Percentiles rank a stretch among this genome's conserved stretches.
Evolutionary conservation across 805 yeast species (phyloP).

Genomic region (Tetrapisispora namnaoensis): DNA sequence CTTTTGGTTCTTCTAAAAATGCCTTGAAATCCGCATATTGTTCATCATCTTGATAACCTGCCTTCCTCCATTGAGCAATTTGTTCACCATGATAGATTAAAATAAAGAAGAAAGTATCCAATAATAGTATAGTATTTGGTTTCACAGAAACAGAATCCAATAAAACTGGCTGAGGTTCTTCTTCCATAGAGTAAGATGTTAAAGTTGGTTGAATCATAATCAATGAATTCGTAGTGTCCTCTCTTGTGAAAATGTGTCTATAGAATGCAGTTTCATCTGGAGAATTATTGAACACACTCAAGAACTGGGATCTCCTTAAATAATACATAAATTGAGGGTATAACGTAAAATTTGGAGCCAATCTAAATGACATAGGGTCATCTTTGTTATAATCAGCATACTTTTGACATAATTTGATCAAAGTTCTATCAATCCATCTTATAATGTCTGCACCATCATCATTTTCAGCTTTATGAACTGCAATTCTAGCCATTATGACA

Average conservation of each 20-base stretch:
- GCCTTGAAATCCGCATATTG: conserved; percentile 81
- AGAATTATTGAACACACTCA: conserved; percentile 91
- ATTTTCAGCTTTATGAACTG: conserved; percentile 67
- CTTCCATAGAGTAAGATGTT: conserved; percentile 68
- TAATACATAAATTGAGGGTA: conserved; percentile 93
- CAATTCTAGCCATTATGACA: conserved; percentile 78
- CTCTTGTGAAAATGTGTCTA: conserved; percentile 83
- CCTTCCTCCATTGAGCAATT: conserved; percentile 89
- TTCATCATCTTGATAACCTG: conserved; percentile 80
- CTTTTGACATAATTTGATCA: conserved; percentile 79
- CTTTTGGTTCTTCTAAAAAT: conserved; percentile 75
- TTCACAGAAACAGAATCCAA: conserved; percentile 85
- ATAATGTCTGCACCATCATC: conserved; percentile 88
- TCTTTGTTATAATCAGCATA: conserved; percentile 88
- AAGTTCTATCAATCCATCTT: conserved; percentile 86
- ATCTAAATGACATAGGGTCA: conserved; percentile 67
- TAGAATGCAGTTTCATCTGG: conserved; percentile 97
- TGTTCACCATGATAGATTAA: conserved; percentile 89
- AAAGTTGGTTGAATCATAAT: conserved; percentile 96
- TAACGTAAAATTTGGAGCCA: conserved; percentile 70
- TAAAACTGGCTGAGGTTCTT: conserved; percentile 80
- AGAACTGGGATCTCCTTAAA: conserved; percentile 86
- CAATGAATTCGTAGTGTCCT: conserved; percentile 81
- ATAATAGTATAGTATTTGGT: conserved; percentile 71
- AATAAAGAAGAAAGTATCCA: conserved; percentile 93